Evolutionary conservation across 495 filamentous ascomycete genomes (phyloP), one percentile per base, ranked within the genome.

Genomic region (Hypoxylon fuscum): DNA sequence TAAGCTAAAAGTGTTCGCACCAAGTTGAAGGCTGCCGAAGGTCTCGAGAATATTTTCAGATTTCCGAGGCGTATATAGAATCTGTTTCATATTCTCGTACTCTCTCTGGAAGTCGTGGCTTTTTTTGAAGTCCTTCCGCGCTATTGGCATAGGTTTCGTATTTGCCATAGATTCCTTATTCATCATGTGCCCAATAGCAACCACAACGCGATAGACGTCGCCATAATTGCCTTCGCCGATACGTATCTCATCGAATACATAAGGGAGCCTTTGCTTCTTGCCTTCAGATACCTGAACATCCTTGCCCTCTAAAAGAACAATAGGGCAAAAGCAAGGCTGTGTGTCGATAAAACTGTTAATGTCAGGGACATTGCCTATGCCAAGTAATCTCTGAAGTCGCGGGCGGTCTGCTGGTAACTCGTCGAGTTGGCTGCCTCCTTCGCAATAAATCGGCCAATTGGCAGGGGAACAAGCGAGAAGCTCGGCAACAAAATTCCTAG

Each of bases 261-360:
- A 77, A 23, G 74, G 74, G 6, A 77, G 70, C 17, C 70, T 60
- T 53, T 66, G 69, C n/a, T 51, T 55, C 35, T 59, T 38, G 11
- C 52, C 64, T 41, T 68, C 42, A 4, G n/a, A n/a, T 4, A 69
- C 43, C 15, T 45, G 46, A 31, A 68, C 60, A 51, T 73, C 63
- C 41, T 67, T 58, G 6, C 72, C 51, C 32, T 69, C 68, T 5
- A 51, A 45, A 22, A 78, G 68, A 2, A 72, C 56, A 20, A 75
- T 61, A 10, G 72, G 60, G 45, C 73, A 72, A 49, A 77, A 77
- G 15, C 69, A 74, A 4, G 73, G 55, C 34, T 77, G 74, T 1
- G 57, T 51, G 22, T 53, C 50, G 17, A 70, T 46, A 41, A 77
- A 74, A 41, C 68, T 63, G 54, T 73, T 65, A 0, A 68, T 31